These are phyloP conservation scores for Fusarium ambrosium DNA, from an alignment of 2,329 filamentous ascomycete genomes.

Conservation along the genomic window DNA sequence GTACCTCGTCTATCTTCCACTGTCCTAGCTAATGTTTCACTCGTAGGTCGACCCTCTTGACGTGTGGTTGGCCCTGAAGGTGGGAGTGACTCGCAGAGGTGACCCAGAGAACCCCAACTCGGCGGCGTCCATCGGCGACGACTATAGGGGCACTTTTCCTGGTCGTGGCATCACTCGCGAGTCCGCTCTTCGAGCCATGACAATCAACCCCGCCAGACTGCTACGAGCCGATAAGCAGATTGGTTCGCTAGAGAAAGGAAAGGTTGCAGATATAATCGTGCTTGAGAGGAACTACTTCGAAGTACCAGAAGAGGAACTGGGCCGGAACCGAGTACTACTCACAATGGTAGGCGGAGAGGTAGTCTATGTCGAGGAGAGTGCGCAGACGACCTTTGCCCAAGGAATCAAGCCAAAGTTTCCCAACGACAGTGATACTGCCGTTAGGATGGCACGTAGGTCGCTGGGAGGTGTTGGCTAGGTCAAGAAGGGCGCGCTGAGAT, in stretches of 20 bases:
- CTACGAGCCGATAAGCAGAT: not conserved
- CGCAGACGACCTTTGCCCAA: not conserved
- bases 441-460: not conserved
- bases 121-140: not conserved
- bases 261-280: not conserved
- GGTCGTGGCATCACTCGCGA: not conserved
- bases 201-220: not conserved
- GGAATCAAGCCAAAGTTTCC: not conserved
- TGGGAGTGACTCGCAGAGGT: not conserved
- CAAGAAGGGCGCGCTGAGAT: not conserved
- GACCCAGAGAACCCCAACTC: not conserved
- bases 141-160: not conserved
- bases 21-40: not conserved
- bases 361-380: not conserved
- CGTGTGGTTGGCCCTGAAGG: not conserved
- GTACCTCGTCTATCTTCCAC: not conserved
- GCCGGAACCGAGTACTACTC: not conserved
- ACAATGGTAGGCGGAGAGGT: not conserved
- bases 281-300: not conserved
- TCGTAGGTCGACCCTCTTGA: not conserved
- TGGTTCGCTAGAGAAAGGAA: not conserved
- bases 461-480: not conserved
- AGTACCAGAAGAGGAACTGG: not conserved
- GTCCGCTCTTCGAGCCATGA: not conserved
- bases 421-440: not conserved